Conservation (phyloP, 768 basidiomycete species). For the Trametes cinnabarina region DNA sequence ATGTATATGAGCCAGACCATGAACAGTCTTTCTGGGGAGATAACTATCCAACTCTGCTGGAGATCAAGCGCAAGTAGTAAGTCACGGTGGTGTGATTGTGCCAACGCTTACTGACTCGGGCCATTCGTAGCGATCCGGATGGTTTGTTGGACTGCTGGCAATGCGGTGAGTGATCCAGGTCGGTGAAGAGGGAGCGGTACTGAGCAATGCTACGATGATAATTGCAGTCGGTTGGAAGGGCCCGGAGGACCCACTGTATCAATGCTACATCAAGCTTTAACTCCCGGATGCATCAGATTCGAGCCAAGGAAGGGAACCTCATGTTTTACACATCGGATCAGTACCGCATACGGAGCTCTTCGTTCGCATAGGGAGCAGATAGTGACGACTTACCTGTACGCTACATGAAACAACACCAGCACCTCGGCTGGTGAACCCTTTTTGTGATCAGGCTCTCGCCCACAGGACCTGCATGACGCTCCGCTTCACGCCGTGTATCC, state of each 20-base stretch:
- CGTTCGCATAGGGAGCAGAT: no score
- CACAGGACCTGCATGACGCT: conserved; percentile 65
- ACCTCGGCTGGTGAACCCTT: no score
- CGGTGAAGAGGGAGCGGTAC: no score
- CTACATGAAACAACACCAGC: no score
- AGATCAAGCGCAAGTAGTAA: conserved; percentile 36
- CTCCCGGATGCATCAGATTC: no score
- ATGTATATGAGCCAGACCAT: conserved; percentile 35
- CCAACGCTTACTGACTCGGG: not conserved
- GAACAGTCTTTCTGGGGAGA: conserved; percentile 34
- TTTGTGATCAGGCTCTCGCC: conserved; percentile 25
- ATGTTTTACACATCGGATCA: no score
- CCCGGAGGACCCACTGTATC: not conserved
- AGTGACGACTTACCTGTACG: no score
- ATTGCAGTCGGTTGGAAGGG: conserved; percentile 31
- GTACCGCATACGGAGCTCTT: no score
- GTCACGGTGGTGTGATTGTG: conserved; percentile 5
- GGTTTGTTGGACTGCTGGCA: conserved; percentile 6
- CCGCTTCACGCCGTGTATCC: conserved; percentile 66
- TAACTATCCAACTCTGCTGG: conserved; percentile 32
- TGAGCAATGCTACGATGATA: not conserved
- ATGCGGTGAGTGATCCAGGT: not conserved
- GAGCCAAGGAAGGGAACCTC: no score
- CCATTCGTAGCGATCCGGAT: not conserved
- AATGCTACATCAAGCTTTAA: not conserved